Evolutionary conservation across 1,139 yeast genomes (phyloP).

Genomic region (Blastobotrys petasosporus): DNA sequence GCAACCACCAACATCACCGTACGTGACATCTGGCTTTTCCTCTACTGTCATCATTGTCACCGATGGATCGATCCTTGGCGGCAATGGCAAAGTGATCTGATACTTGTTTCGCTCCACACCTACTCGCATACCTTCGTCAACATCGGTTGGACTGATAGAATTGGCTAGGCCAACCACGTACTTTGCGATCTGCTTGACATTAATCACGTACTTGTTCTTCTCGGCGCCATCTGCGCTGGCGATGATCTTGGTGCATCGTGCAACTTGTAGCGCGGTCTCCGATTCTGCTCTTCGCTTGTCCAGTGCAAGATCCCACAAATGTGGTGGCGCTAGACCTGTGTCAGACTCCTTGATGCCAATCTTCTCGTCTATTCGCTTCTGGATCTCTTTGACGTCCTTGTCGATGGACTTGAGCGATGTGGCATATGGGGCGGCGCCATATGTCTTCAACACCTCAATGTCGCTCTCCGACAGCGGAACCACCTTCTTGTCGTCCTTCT

Average conservation of each 20-base stretch:
- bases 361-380: conserved; percentile 83
- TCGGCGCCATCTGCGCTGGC: conserved; percentile 64
- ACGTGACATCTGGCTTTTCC: conserved; percentile 86
- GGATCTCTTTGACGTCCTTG: conserved; percentile 76
- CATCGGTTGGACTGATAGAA: conserved; percentile 95
- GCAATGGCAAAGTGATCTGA: conserved; percentile 92
- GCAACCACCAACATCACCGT: conserved; percentile 93
- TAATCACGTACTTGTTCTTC: conserved; percentile 87
- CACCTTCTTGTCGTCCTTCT: conserved; percentile 61
- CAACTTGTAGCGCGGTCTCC: conserved; percentile 96
- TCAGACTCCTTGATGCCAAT: conserved; percentile 92
- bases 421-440: conserved; percentile 94
- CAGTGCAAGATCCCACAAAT: conserved; percentile 95
- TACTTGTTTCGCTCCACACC: conserved; percentile 97
- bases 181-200: conserved; percentile 95
- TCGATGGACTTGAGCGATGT: conserved; percentile 72
- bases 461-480: conserved; percentile 92
- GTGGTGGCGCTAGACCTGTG: conserved; percentile 93
- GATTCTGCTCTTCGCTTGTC: conserved; percentile 89
- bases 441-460: conserved; percentile 91
- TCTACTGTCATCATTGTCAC: conserved; percentile 99
- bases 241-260: conserved; percentile 95
- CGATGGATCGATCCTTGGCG: conserved; percentile 94
- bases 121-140: conserved; percentile 98
- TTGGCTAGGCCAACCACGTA: conserved; percentile 96